Conservation (phyloP, 208 protist species). For the Trypanosoma avium region DNA sequence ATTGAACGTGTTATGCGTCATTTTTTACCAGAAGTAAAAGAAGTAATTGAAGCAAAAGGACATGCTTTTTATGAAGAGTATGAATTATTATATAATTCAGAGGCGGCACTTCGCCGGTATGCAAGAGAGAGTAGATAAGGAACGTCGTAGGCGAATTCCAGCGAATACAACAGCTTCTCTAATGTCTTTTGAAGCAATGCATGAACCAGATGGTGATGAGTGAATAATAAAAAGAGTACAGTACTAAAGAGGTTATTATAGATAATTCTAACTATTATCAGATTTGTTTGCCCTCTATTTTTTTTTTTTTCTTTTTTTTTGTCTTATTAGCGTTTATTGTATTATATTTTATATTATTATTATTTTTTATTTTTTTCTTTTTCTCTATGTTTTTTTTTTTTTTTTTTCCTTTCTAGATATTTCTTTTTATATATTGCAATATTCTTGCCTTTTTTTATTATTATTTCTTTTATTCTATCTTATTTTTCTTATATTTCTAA, state of each 20-base stretch:
- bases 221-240: no score
- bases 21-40: conserved; percentile 90
- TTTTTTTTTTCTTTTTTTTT: conserved; percentile 23
- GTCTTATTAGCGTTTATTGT: neutral
- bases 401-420: neutral
- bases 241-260: no score
- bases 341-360: neutral
- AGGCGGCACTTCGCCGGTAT: conserved; percentile 76
- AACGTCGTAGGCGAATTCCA: conserved; percentile 50
- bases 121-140: conserved; percentile 56
- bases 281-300: conserved; percentile 16
- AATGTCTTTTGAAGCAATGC: conserved; percentile 72
- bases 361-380: neutral
- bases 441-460: no score
- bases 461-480: no score
- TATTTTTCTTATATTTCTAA: no score
- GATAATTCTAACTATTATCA: no score
- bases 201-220: conserved; percentile 83
- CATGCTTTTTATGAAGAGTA: conserved; percentile 86
- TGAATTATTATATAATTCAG: conserved; percentile 75
- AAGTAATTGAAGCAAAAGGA: conserved; percentile 71
- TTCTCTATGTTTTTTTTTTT: neutral
- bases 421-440: neutral
- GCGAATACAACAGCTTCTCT: conserved; percentile 48
- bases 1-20: conserved; percentile 93